Base-by-base conservation (phyloP, 495 filamentous ascomycete genomes). In the Penicillium malachiteum region DNA sequence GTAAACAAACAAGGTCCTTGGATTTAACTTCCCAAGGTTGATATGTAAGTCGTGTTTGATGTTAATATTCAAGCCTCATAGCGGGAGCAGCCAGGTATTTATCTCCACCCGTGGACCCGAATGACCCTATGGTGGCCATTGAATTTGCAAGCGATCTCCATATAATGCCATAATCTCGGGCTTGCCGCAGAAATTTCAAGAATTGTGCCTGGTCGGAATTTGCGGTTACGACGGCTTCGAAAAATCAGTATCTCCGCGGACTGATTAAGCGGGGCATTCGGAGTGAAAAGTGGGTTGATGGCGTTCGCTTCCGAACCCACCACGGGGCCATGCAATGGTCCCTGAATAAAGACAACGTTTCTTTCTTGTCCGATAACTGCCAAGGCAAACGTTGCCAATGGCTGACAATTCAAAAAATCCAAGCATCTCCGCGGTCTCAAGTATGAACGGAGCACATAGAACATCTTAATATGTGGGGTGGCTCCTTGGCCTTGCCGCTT, bases 241-340 rank as follows among this genome's bases (percentile, higher is more conserved):
- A 6, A 37, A 35, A 31, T 46, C 46, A 48, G 51, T 42, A 66
- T 66, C 56, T 66, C 63, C 63, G 63, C 63, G 63, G 63, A 63
- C 37, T 17, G 21, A 41, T 32, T n/a, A 12, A 44, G 50, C 39
- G 50, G 38, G 26, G 8, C 31, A 37, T 37, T 26, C 34, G 34
- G 34, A 37, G 8, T 13, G 2, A 13, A 37, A 37, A 9, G 34
- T 37, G 37, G 54, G 50, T 56, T 31, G 54, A 56, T 46, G 54
- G 52, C 43, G 6, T 13, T 26, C 21, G 21, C 21, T 26, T 26
- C 21, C 21, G 21, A 26, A 4, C 21, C 21, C 1, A 26, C 21
- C 21, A 26, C 21, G 21, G 21, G 21, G 21, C 21, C 21, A 26
- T 26, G 21, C 21, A 26, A 26, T 26, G 21, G 21, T 26, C 21